phyloP scores from a whole-genome alignment of 2,329 filamentous ascomycete species.

The Alternaria consortialis region DNA sequence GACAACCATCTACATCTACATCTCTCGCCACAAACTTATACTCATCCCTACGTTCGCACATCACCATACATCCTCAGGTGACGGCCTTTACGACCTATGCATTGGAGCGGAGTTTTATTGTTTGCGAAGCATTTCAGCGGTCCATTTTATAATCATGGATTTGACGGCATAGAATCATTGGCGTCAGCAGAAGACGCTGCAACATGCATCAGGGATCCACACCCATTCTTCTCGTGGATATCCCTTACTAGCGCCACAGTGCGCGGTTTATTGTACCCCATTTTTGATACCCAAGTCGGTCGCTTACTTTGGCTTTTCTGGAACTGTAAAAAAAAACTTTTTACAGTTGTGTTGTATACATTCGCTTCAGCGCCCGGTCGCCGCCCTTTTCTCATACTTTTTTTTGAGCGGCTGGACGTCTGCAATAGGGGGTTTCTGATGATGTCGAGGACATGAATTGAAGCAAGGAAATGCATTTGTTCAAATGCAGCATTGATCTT shows the following conservation, averaged over 20 bases:
- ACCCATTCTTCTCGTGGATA: constrained; percentile 19
- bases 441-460: not conserved
- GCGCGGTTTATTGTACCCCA: constrained; percentile 28
- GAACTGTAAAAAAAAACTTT: constrained; percentile 20
- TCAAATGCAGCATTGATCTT: constrained; percentile 3
- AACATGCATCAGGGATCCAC: constrained; percentile 19
- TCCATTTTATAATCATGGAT: constrained; percentile 21
- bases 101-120: constrained; percentile 48
- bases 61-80: constrained; percentile 28
- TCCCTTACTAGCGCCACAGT: constrained; percentile 19
- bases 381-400: constrained; percentile 24
- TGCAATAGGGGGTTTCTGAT: constrained; percentile 23
- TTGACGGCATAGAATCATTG: constrained; percentile 37
- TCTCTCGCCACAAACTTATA: constrained; percentile 21
- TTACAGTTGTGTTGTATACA: constrained; percentile 32
- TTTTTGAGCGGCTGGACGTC: constrained; percentile 30
- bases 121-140: constrained; percentile 50
- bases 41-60: constrained; percentile 37
- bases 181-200: constrained; percentile 26
- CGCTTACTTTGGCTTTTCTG: constrained; percentile 32
- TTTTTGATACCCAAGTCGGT: constrained; percentile 49
- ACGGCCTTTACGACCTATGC: constrained; percentile 51
- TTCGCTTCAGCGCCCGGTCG: constrained; percentile 40
- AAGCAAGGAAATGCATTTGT: constrained; percentile 9
- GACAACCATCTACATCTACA: constrained; percentile 13